These are phyloP conservation scores for Hysterium pulicare DNA, from an alignment of 2,329 filamentous ascomycete genomes.

Conservation along the genomic window DNA sequence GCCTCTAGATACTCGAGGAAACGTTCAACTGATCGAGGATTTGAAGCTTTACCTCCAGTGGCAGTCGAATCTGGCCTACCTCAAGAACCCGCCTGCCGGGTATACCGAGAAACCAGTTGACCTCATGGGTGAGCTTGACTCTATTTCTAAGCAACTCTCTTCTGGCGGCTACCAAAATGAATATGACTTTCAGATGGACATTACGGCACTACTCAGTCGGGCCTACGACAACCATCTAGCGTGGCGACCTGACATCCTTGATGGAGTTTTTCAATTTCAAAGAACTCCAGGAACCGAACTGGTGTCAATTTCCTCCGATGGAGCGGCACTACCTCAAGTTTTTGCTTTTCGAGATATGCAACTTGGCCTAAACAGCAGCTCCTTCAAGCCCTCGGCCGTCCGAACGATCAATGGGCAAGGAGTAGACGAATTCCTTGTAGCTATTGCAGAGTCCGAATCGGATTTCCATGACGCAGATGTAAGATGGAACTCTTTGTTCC, in stretches of 20 bases:
- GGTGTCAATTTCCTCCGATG: constrained; percentile 36
- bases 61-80: constrained; percentile 39
- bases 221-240: constrained; percentile 43
- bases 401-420: constrained; percentile 37
- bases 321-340: constrained; percentile 33
- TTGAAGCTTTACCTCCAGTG: constrained; percentile 36
- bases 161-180: constrained; percentile 33
- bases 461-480: constrained; percentile 40
- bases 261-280: constrained; percentile 35
- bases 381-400: constrained; percentile 35
- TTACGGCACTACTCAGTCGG: constrained; percentile 33
- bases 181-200: constrained; percentile 40
- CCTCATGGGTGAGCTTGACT: constrained; percentile 35
- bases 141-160: constrained; percentile 28
- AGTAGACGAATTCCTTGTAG: constrained; percentile 30
- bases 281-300: constrained; percentile 25
- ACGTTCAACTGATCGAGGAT: constrained; percentile 31
- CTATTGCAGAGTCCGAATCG: constrained; percentile 24
- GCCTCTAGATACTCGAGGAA: constrained; percentile 33
- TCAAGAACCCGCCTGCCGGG: constrained; percentile 35
- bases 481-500: constrained; percentile 40
- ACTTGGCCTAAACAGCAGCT: constrained; percentile 19
- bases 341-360: constrained; percentile 32
- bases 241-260: constrained; percentile 36
- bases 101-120: constrained; percentile 39